phyloP scores from a whole-genome alignment of 768 basidiomycete species.

The Inosperma sp. region DNA sequence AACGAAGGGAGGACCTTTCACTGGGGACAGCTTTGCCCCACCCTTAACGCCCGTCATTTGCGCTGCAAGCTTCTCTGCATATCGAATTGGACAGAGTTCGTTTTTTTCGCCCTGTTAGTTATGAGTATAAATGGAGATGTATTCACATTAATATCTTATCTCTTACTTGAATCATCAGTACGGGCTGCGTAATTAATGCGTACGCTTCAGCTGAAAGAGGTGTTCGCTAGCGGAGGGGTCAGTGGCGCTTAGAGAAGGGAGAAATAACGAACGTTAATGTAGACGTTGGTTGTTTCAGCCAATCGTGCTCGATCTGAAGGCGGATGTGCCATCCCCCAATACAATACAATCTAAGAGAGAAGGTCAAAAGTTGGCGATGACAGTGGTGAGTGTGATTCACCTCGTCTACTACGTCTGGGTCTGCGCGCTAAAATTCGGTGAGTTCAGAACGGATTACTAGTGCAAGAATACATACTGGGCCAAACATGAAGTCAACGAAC shows the following conservation, averaged over 20 bases:
- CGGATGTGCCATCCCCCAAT: constrained; percentile 55
- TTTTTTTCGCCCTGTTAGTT: constrained; percentile 55
- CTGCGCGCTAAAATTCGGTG: constrained; percentile 38
- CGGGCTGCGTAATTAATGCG: constrained; percentile 54
- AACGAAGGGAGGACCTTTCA: constrained; percentile 47
- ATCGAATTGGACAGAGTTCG: constrained; percentile 46
- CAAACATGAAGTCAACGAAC: constrained; percentile 49
- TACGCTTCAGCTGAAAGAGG: constrained; percentile 46
- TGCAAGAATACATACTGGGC: constrained; percentile 40
- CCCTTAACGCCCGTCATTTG: constrained; percentile 45
- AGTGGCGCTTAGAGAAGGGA: background rate
- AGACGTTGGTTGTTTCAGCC: constrained; percentile 50
- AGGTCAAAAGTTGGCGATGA: constrained; percentile 2
- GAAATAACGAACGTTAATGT: constrained; percentile 50
- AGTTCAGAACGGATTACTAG: background rate
- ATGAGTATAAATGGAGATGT: background rate
- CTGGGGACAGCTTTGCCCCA: constrained; percentile 50
- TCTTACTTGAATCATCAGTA: constrained; percentile 64
- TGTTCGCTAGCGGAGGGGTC: constrained; percentile 42
- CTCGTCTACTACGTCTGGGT: constrained; percentile 58
- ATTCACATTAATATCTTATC: background rate
- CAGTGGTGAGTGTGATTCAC: constrained; percentile 34
- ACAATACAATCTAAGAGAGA: constrained; percentile 51
- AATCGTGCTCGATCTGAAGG: constrained; percentile 50
- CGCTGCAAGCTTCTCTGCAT: constrained; percentile 51